Evolutionary conservation across 1,284 basidiomycete genomes (phyloP).

Genomic region (Prillingera fragicola): DNA sequence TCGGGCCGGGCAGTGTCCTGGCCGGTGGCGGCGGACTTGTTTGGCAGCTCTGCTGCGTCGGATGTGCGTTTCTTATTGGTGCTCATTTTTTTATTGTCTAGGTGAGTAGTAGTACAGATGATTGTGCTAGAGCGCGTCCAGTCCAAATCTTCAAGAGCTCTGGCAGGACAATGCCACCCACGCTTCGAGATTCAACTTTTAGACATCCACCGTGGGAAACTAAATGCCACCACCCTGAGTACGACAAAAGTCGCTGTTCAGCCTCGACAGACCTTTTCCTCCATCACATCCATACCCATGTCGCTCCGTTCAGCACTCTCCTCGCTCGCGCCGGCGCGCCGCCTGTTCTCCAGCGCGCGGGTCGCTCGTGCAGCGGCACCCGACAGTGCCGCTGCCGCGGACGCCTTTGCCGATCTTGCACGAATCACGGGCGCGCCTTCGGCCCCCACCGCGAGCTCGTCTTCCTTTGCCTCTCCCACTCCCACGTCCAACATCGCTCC

Average conservation of each 20-base stretch:
- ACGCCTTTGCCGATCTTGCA: slow-evolving; percentile 17
- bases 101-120: no score
- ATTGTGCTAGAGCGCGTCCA: no score
- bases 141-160: no score
- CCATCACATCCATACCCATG: slow-evolving; percentile 8
- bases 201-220: slow-evolving; percentile 29
- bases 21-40: slow-evolving; percentile 30
- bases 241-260: slow-evolving; percentile 2
- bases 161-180: no score
- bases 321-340: slow-evolving; percentile 1
- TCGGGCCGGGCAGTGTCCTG: slow-evolving; percentile 29
- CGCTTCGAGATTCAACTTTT: slow-evolving; percentile 10
- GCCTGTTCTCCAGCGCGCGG: slow-evolving; percentile 4
- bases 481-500: slow-evolving; percentile 2
- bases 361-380: neutral
- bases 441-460: slow-evolving; percentile 2
- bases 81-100: slow-evolving; percentile 9
- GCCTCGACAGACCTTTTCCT: neutral
- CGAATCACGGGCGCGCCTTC: slow-evolving; percentile 7
- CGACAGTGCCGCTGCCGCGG: neutral
- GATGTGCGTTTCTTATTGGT: slow-evolving; percentile 36
- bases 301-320: slow-evolving; percentile 14
- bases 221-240: neutral
- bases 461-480: slow-evolving; percentile 3
- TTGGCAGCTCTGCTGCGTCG: slow-evolving; percentile 38